Evolutionary conservation across 2,329 filamentous ascomycete genomes (phyloP).

Genomic region (Aspergillus flavus): DNA sequence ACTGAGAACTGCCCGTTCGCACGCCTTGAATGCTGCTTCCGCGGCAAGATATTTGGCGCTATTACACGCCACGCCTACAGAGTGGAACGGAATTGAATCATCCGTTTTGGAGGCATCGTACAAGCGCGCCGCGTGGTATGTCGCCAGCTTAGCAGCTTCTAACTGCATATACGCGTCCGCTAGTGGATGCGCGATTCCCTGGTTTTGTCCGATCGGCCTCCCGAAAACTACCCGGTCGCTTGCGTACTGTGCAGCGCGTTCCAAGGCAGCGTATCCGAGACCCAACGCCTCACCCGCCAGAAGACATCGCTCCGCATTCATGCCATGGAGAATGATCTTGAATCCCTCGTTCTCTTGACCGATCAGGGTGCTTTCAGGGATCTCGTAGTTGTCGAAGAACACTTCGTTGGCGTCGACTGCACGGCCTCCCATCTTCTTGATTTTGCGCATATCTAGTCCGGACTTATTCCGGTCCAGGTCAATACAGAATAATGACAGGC

Average conservation of each 20-base stretch:
- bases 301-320: slow-evolving; percentile 77
- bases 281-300: slow-evolving; percentile 79
- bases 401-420: slow-evolving; percentile 85
- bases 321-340: slow-evolving; percentile 75
- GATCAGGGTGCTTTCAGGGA: slow-evolving; percentile 66
- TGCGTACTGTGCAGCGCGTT: slow-evolving; percentile 66
- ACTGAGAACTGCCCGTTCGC: slow-evolving; percentile 58
- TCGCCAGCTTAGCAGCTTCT: slow-evolving; percentile 63
- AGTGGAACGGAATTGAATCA: slow-evolving; percentile 54
- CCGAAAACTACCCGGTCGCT: slow-evolving; percentile 63
- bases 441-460: slow-evolving; percentile 68
- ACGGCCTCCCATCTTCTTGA: slow-evolving; percentile 83
- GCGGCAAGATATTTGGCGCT: slow-evolving; percentile 69
- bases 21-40: slow-evolving; percentile 63
- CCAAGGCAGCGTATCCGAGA: slow-evolving; percentile 71
- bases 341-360: slow-evolving; percentile 77
- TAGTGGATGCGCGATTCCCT: slow-evolving; percentile 62
- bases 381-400: slow-evolving; percentile 78
- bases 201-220: slow-evolving; percentile 61
- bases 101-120: slow-evolving; percentile 60
- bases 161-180: slow-evolving; percentile 63
- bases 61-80: slow-evolving; percentile 67
- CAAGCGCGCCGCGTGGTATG: slow-evolving; percentile 61
- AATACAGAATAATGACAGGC: slow-evolving; percentile 79
- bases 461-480: slow-evolving; percentile 66